These are phyloP conservation scores for Crithidia fasciculata DNA, from an alignment of 208 protist genomes.

Conservation along the genomic window DNA sequence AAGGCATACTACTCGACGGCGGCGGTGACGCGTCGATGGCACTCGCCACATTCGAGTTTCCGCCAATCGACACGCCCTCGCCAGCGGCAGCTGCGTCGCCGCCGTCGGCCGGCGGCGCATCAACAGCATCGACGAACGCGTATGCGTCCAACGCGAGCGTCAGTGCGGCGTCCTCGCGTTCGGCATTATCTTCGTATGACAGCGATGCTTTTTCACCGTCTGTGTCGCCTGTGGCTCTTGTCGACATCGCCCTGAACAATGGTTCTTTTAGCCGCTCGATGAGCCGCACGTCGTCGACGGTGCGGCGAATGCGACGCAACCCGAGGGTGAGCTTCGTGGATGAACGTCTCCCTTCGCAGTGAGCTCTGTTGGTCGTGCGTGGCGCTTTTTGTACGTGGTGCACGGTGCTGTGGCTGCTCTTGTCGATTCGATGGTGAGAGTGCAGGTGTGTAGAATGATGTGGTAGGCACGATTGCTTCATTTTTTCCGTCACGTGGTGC, in stretches of 20 bases:
- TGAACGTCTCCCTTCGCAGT: too few relatives aligned
- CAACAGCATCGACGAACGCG: not conserved
- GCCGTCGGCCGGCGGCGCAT: not conserved
- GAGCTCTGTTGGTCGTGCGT: not conserved
- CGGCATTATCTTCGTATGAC: not conserved
- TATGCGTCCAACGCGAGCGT: not conserved
- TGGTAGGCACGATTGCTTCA: too few relatives aligned
- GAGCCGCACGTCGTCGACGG: not conserved
- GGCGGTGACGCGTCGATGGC: not conserved
- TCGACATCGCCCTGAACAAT: not conserved
- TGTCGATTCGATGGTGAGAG: too few relatives aligned
- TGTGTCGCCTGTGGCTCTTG: not conserved
- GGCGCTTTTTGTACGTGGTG: not conserved
- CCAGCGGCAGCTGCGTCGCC: not conserved
- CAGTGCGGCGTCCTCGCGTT: constrained; percentile 1
- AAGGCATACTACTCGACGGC: not conserved
- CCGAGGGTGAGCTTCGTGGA: constrained; percentile 21
- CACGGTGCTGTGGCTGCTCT: too few relatives aligned
- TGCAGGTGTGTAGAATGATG: too few relatives aligned
- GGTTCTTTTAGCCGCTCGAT: constrained; percentile 6
- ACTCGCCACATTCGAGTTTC: constrained; percentile 2
- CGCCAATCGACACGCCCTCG: not conserved
- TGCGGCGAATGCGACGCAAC: constrained; percentile 18
- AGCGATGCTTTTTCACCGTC: not conserved
- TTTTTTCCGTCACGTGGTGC: too few relatives aligned